Percentiles rank a stretch among this genome's conserved stretches.
phyloP scores from a whole-genome alignment of 345 rosid genomes.

The Moringa oleifera region DNA sequence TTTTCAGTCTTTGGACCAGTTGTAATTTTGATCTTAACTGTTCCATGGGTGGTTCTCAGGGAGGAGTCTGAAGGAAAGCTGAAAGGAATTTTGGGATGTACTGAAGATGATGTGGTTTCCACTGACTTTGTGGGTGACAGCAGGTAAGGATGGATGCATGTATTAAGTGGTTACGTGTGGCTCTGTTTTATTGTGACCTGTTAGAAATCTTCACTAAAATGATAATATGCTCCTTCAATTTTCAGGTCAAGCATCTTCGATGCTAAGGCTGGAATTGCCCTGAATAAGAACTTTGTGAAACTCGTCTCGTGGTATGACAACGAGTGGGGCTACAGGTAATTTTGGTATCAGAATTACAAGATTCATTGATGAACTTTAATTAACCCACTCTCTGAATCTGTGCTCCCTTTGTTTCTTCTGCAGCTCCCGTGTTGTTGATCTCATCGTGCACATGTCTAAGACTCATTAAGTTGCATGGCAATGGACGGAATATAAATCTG shows the following conservation, averaged over 20 bases:
- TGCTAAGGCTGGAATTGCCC: slow-evolving; percentile 82
- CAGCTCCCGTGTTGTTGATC: slow-evolving; percentile 67
- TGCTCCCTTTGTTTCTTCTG: slow-evolving; percentile 3
- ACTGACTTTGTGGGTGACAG: slow-evolving; percentile 73
- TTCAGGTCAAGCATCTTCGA: slow-evolving; percentile 78
- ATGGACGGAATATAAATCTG: no score
- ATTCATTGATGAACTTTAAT: background rate
- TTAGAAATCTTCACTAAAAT: background rate
- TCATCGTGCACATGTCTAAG: slow-evolving; percentile 45
- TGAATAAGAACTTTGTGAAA: slow-evolving; percentile 54
- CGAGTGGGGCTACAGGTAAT: slow-evolving; percentile 75
- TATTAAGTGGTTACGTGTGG: background rate
- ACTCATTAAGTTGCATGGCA: slow-evolving; percentile 3
- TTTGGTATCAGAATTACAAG: background rate
- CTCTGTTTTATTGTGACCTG: background rate
- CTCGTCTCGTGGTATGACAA: slow-evolving; percentile 76
- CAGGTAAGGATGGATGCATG: slow-evolving; percentile 35
- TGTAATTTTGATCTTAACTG: background rate
- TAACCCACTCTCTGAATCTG: background rate
- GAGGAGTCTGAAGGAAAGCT: slow-evolving; percentile 66
- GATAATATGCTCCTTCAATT: background rate
- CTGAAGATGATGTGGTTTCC: slow-evolving; percentile 72
- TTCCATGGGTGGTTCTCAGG: slow-evolving; percentile 26
- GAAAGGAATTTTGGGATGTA: slow-evolving; percentile 75
- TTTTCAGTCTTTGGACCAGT: background rate